Conservation (phyloP, 192 early-diverging fungal genomes). For the Entomortierella chlamydospora region DNA sequence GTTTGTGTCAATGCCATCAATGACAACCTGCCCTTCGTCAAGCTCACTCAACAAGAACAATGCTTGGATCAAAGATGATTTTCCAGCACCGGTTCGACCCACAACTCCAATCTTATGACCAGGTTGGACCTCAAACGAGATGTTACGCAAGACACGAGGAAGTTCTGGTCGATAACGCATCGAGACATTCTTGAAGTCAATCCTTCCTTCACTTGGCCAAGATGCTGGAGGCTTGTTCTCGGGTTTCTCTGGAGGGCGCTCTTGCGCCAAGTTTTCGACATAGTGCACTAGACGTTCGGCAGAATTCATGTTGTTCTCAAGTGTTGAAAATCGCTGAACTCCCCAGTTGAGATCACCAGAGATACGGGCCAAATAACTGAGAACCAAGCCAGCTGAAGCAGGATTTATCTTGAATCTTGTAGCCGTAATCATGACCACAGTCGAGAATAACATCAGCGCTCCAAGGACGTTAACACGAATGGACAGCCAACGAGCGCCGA, state of each 20-base stretch:
- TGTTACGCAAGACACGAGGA: slow-evolving; percentile 79
- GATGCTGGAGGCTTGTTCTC: slow-evolving; percentile 31
- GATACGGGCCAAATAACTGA: slow-evolving; percentile 77
- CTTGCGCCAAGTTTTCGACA: slow-evolving; percentile 37
- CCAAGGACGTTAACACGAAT: slow-evolving; percentile 80
- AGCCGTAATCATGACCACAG: slow-evolving; percentile 77
- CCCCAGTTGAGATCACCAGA: slow-evolving; percentile 82
- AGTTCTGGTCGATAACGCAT: slow-evolving; percentile 80
- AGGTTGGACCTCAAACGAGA: slow-evolving; percentile 74
- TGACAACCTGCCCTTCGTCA: slow-evolving; percentile 67
- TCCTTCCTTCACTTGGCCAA: slow-evolving; percentile 80
- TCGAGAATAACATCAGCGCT: slow-evolving; percentile 81
- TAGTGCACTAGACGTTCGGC: slow-evolving; percentile 42
- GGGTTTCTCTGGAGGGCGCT: slow-evolving; percentile 21
- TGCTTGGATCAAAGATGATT: slow-evolving; percentile 81
- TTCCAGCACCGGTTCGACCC: slow-evolving; percentile 90
- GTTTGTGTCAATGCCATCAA: slow-evolving; percentile 82
- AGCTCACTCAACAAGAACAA: slow-evolving; percentile 85
- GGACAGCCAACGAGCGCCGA: slow-evolving; percentile 76
- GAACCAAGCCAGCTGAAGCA: slow-evolving; percentile 73
- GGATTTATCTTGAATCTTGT: slow-evolving; percentile 74
- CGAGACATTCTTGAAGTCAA: slow-evolving; percentile 76
- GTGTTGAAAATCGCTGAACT: slow-evolving; percentile 68
- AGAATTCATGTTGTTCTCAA: slow-evolving; percentile 60
- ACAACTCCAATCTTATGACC: slow-evolving; percentile 92